Conservation (phyloP, 2,329 filamentous ascomycete species). For the Myriosclerotinia duriaeana region DNA sequence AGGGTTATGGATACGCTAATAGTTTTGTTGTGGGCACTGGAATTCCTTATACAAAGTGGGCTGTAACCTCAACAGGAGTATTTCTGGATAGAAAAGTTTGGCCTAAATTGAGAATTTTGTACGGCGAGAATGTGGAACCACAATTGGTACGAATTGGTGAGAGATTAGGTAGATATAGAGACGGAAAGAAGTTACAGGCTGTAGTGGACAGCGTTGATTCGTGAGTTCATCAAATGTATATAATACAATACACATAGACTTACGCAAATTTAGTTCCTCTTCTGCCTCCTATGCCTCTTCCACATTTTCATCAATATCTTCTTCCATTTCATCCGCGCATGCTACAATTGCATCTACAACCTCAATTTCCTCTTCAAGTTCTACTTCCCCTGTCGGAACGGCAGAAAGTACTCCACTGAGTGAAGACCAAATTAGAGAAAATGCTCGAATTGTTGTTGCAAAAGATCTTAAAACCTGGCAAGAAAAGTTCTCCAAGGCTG, state of each 20-base stretch:
- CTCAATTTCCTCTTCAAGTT: conserved; percentile 26
- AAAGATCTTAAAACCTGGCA: conserved; percentile 85
- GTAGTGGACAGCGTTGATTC: conserved; percentile 55
- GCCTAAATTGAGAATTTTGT: conserved; percentile 77
- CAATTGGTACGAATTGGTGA: conserved; percentile 91
- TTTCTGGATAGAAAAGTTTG: conserved; percentile 77
- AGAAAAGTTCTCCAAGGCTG: conserved; percentile 79
- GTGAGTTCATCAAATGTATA: conserved; percentile 37
- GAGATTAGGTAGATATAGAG: conserved; percentile 72
- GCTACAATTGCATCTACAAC: conserved; percentile 28
- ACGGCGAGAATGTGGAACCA: conserved; percentile 90
- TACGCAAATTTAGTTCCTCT: conserved; percentile 32
- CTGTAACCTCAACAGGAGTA: conserved; percentile 64
- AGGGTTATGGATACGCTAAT: conserved; percentile 65
- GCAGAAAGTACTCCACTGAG: conserved; percentile 38
- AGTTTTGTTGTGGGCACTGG: conserved; percentile 67
- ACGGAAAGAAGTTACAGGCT: conserved; percentile 61
- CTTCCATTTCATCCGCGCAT: conserved; percentile 34
- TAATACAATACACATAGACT: conserved; percentile 25
- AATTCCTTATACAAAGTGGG: conserved; percentile 69
- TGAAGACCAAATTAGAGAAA: conserved; percentile 56
- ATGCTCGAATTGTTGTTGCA: conserved; percentile 65
- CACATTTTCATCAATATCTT: conserved; percentile 35
- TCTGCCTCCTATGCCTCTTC: conserved; percentile 38
- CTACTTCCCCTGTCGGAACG: conserved; percentile 34